Base-by-base conservation (phyloP, 495 filamentous ascomycete genomes). In the Trichoderma parareesei region DNA sequence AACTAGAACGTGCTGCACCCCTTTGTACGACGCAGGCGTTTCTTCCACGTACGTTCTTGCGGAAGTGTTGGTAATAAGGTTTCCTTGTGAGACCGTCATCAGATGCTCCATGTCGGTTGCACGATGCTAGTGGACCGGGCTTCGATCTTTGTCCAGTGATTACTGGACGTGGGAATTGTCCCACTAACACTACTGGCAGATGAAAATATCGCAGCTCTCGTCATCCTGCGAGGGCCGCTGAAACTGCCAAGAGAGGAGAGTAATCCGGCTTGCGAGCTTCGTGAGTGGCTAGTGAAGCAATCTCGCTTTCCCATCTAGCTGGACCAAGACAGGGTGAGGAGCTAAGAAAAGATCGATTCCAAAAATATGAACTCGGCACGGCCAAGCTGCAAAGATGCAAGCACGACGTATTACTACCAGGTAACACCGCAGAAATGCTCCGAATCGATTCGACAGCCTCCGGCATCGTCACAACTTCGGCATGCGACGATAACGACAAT, bases 81-180 rank as follows among this genome's bases (percentile, higher is more conserved):
- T 57, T 37, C 14, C 37, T 27, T 57, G 53, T 37, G 33, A 33
- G 53, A 57, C 53, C 10, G 20, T 57, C 14, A 57, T 57, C 53
- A 57, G 53, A 35, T 57, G 27, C 53, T 57, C 53, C 53, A 27
- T 57, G 14, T 57, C 53, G 11, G 27, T 57, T 6, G 53, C 53
- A 57, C 53, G 53, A 57, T 57, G 53, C 53, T 57, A 10, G 53
- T 57, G 53, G 53, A 27, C 53, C 53, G 53, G 27, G 53, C 11
- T 57, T 27, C 9, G 53, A 57, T 57, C 53, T 57, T 57, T 41
- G 14, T 57, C 20, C 53, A 35, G 6, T 37, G 27, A 57, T 33
- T 37, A 57, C 27, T 48, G 16, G 7, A 41, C 44, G 44, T 5
- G 16, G 11, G 44, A 35, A 57, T 55, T 33, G 48, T 18, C 10